phyloP scores from a whole-genome alignment of 345 rosid species.

The Dovyalis caffra region DNA sequence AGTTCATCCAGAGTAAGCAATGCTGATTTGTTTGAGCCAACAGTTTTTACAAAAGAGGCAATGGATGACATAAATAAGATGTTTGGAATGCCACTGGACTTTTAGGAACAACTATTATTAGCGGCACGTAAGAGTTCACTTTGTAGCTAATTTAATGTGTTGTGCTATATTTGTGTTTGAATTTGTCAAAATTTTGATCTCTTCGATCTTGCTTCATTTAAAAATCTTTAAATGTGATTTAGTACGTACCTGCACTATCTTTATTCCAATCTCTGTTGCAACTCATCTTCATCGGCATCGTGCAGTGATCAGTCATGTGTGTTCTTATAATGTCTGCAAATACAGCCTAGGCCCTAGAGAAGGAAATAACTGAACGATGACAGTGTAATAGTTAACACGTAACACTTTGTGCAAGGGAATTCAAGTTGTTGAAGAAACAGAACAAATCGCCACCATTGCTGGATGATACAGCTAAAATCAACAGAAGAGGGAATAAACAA shows the following conservation, averaged over 20 bases:
- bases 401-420: background rate
- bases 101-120: slow-evolving; percentile 32
- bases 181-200: background rate
- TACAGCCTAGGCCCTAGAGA: background rate
- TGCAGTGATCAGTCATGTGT: background rate
- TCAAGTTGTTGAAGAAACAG: background rate
- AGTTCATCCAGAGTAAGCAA: slow-evolving; percentile 37
- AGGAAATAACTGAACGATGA: background rate
- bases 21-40: slow-evolving; percentile 69
- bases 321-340: background rate
- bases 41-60: slow-evolving; percentile 77
- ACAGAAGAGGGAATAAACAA: background rate
- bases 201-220: background rate
- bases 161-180: background rate
- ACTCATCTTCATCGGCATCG: background rate
- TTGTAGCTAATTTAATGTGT: background rate
- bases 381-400: background rate
- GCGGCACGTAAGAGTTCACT: background rate
- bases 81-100: slow-evolving; percentile 80
- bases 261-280: background rate
- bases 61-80: slow-evolving; percentile 81
- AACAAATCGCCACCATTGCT: background rate
- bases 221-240: background rate
- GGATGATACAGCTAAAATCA: background rate
- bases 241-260: background rate